Evolutionary conservation across 108 stramenopile species (phyloP).

Genomic region (Nitzschia putrida): DNA sequence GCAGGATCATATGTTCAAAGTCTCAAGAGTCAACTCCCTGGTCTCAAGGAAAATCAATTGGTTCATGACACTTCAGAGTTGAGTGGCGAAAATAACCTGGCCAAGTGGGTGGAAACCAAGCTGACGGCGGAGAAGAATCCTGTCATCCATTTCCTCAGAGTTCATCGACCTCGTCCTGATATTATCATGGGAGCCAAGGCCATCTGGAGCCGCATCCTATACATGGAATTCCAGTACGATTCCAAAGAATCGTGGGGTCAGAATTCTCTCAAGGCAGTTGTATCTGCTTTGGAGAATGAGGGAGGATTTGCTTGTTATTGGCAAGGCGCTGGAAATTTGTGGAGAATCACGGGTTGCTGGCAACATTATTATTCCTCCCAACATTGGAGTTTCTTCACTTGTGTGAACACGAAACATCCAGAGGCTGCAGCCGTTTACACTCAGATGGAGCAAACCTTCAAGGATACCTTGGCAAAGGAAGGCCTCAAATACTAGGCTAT

Average conservation of each 20-base stretch:
- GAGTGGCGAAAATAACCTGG: neutral
- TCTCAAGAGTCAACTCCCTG: neutral
- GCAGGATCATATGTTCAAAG: neutral
- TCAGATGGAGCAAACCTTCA: conserved; percentile 22
- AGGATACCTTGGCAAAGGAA: conserved; percentile 8
- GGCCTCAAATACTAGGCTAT: conserved; percentile 1
- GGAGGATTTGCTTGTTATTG: conserved; percentile 49
- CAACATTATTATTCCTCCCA: conserved; percentile 44
- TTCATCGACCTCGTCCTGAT: neutral
- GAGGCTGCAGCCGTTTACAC: conserved; percentile 10
- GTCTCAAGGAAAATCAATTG: neutral
- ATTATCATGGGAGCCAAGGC: neutral
- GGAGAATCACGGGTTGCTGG: conserved; percentile 57
- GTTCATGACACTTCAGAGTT: neutral
- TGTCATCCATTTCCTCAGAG: conserved; percentile 11
- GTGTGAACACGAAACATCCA: conserved; percentile 39
- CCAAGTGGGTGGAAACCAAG: neutral
- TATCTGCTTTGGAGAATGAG: neutral
- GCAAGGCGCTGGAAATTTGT: conserved; percentile 42
- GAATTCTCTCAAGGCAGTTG: conserved; percentile 1
- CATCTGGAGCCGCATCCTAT: conserved; percentile 3
- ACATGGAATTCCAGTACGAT: conserved; percentile 16
- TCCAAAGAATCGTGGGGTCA: conserved; percentile 11
- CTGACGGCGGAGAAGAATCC: neutral
- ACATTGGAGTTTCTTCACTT: conserved; percentile 64